A percentile compares a stretch with the other conserved stretches of the same genome.
Conservation (phyloP, 2,329 filamentous ascomycete species). For the Epicoccum nigrum region DNA sequence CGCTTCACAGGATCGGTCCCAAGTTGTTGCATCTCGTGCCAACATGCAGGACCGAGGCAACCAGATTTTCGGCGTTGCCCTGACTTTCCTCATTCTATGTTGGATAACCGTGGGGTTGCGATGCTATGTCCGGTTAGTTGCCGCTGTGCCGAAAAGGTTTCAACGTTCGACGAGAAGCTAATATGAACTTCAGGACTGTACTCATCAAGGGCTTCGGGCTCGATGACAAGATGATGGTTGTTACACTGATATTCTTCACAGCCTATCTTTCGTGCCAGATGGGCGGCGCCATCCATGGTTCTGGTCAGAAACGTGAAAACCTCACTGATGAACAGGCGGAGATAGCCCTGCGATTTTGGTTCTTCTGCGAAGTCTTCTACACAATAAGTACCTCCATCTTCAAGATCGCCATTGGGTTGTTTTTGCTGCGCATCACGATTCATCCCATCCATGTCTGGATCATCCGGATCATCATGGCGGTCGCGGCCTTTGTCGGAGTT, state of each 20-base stretch:
- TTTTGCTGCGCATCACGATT: conserved; percentile 59
- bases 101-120: conserved; percentile 48
- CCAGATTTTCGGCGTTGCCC: conserved; percentile 36
- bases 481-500: conserved; percentile 53
- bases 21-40: neutral
- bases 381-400: conserved; percentile 55
- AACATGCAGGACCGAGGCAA: conserved; percentile 36
- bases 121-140: conserved; percentile 44
- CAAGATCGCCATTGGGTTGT: conserved; percentile 58
- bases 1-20: neutral
- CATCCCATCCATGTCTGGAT: conserved; percentile 52
- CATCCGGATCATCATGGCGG: conserved; percentile 53
- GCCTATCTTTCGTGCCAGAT: conserved; percentile 36
- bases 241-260: conserved; percentile 47
- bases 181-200: conserved; percentile 19
- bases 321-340: conserved; percentile 37
- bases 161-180: conserved; percentile 8
- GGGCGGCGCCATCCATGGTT: conserved; percentile 48
- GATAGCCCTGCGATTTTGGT: conserved; percentile 53
- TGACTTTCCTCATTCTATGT: conserved; percentile 46
- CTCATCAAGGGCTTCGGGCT: conserved; percentile 48
- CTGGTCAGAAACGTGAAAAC: conserved; percentile 41
- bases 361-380: conserved; percentile 61
- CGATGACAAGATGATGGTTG: conserved; percentile 51
- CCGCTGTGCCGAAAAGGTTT: conserved; percentile 3